Evolutionary conservation across 2,329 filamentous ascomycete species (phyloP), one percentile per base, ranked within the genome.

Genomic region (Akanthomyces muscarius): DNA sequence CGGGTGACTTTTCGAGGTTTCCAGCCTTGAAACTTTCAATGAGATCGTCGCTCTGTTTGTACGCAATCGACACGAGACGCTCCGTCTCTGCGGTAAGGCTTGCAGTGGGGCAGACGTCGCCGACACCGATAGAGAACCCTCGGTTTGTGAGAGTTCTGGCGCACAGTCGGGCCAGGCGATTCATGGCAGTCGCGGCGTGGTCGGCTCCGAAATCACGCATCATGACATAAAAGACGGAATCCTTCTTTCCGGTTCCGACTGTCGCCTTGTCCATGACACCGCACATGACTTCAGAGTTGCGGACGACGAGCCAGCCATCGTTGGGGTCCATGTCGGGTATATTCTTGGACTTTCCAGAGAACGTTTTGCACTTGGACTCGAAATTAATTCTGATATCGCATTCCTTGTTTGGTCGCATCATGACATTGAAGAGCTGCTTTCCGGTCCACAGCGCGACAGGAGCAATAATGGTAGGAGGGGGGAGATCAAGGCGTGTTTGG

Each of bases 191-290:
- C 0, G 94, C 92, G 8, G 95, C 92, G 63, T 91, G 88, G 61
- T 96, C 90, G 1, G 93, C 91, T 0, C 95, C 95, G 70, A 90
- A 99, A 78, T 99, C 95, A 80, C 95, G 86, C 69, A 98, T 86
- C 72, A 99, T 94, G 63, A 98, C 90, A 71, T 97, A 99, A 72
- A 98, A 99, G 23, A 99, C 88, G 0, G 93, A 97, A 73, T 97
- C 94, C 73, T 99, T 99, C 80, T 98, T 98, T 69, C 95, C 95
- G 6, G 91, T 88, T 69, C 95, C 95, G n/a, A 99, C 91, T 0
- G 93, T 98, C 1, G 91, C 90, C 77, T 99, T 99, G 80, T 99
- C 95, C 92, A 98, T 97, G 64, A 89, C 86, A 65, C 95, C 95
- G 72, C 94, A 98, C 91, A 99, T 96, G 65, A 98, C 88, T 74